These are phyloP conservation scores for Cladophialophora immunda DNA, from an alignment of 2,329 filamentous ascomycete species.

Conservation along the genomic window DNA sequence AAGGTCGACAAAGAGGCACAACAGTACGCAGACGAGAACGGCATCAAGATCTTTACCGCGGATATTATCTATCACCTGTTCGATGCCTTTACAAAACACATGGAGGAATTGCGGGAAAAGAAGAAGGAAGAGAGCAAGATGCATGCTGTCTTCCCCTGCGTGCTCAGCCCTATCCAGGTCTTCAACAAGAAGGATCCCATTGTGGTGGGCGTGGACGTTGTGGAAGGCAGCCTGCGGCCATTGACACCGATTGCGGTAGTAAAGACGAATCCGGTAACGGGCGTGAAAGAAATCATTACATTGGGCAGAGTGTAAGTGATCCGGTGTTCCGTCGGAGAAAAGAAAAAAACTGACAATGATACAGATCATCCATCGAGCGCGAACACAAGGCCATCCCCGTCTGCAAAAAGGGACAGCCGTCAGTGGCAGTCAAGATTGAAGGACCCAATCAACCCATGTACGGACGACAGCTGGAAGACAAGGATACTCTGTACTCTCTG, in stretches of 20 bases:
- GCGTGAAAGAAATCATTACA: conserved; percentile 81
- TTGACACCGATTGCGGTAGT: conserved; percentile 91
- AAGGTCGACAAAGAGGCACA: conserved; percentile 98
- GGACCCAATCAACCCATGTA: conserved; percentile 91
- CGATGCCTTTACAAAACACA: conserved; percentile 94
- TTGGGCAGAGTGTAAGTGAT: conserved; percentile 89
- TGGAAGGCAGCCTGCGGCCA: conserved; percentile 85
- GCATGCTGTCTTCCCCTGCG: conserved; percentile 95
- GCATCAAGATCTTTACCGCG: conserved; percentile 96
- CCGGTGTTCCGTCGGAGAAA: not conserved
- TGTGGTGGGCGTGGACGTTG: conserved; percentile 91
- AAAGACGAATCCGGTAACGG: conserved; percentile 80
- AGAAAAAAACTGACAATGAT: conserved; percentile 39
- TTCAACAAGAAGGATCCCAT: conserved; percentile 99
- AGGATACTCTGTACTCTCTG: conserved; percentile 84
- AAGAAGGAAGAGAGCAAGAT: conserved; percentile 97
- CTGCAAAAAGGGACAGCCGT: conserved; percentile 97
- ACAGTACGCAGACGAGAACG: conserved; percentile 88
- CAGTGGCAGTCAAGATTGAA: conserved; percentile 97
- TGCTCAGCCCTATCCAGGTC: conserved; percentile 85
- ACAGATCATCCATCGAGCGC: conserved; percentile 91
- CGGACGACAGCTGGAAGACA: conserved; percentile 92
- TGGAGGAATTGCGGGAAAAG: conserved; percentile 84
- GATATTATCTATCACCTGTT: conserved; percentile 99
- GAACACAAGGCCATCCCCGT: conserved; percentile 94